Conservation (phyloP, 2,329 filamentous ascomycete species). For the Sclerotinia subarctica region DNA sequence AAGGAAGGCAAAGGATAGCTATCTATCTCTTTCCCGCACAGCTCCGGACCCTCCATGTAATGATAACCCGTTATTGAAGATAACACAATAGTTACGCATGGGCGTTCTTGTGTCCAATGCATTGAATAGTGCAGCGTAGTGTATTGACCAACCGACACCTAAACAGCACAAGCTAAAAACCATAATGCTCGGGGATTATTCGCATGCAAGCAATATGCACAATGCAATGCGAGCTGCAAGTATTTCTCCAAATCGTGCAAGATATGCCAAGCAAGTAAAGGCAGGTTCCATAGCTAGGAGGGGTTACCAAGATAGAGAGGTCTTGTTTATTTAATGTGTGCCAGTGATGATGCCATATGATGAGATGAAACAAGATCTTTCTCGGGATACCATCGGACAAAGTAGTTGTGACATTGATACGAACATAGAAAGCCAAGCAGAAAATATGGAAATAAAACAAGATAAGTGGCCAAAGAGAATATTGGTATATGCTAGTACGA, state of each 20-base stretch:
- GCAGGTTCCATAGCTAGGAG: not conserved
- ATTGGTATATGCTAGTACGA: slow-evolving; percentile 21
- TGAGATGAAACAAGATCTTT: slow-evolving; percentile 12
- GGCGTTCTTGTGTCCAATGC: slow-evolving; percentile 15
- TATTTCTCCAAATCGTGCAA: slow-evolving; percentile 13
- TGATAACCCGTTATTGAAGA: not conserved
- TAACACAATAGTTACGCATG: slow-evolving; percentile 11
- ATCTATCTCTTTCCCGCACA: not conserved
- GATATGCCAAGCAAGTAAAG: slow-evolving; percentile 14
- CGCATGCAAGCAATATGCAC: slow-evolving; percentile 16
- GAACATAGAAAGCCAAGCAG: slow-evolving; percentile 3
- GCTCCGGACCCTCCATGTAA: not conserved
- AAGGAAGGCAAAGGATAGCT: not conserved
- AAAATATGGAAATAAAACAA: slow-evolving; percentile 11
- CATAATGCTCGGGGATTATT: not conserved
- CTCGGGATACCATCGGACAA: slow-evolving; percentile 1
- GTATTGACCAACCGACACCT: not conserved
- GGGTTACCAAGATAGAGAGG: not conserved
- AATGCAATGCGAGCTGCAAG: slow-evolving; percentile 5
- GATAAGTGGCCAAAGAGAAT: slow-evolving; percentile 1
- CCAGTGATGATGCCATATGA: slow-evolving; percentile 13
- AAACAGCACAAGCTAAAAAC: not conserved
- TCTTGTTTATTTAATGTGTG: slow-evolving; percentile 7
- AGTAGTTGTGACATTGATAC: slow-evolving; percentile 10
- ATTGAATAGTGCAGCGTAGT: not conserved